Percentiles rank a stretch among this genome's conserved stretches.
These are phyloP conservation scores for Skeletonema grethae DNA, from an alignment of 108 stramenopile species.

Conservation along the genomic window DNA sequence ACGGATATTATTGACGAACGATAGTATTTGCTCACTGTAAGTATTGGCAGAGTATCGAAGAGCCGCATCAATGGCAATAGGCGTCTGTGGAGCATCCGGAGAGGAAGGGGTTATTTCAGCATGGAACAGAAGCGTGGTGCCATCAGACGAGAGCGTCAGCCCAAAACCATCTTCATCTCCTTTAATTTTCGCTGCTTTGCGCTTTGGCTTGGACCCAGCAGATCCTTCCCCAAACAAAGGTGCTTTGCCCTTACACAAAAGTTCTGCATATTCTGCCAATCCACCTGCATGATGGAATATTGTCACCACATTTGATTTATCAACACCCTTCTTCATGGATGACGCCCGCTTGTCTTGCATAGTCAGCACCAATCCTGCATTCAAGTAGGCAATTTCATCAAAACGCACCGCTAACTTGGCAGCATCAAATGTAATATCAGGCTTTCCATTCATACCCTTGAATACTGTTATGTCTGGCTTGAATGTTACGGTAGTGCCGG, in stretches of 20 bases:
- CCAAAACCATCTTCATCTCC: slow-evolving; percentile 26
- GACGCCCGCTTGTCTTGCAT: slow-evolving; percentile 74
- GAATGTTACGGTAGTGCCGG: slow-evolving; percentile 85
- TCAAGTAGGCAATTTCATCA: slow-evolving; percentile 89
- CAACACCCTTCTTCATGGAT: slow-evolving; percentile 31
- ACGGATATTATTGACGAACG: slow-evolving; percentile 94
- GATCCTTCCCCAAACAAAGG: slow-evolving; percentile 64
- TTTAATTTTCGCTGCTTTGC: slow-evolving; percentile 34
- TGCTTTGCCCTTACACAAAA: slow-evolving; percentile 79
- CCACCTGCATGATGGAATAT: slow-evolving; percentile 91
- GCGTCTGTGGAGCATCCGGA: slow-evolving; percentile 39
- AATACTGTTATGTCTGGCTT: slow-evolving; percentile 89
- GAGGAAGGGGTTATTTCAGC: slow-evolving; percentile 38
- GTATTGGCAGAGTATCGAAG: slow-evolving; percentile 89
- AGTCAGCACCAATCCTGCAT: slow-evolving; percentile 87
- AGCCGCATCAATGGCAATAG: slow-evolving; percentile 81
- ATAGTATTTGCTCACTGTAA: slow-evolving; percentile 89
- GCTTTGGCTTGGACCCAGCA: slow-evolving; percentile 13
- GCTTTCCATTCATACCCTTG: slow-evolving; percentile 85
- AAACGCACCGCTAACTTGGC: slow-evolving; percentile 74
- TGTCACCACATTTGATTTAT: slow-evolving; percentile 45
- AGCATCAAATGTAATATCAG: slow-evolving; percentile 78
- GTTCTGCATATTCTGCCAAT: slow-evolving; percentile 81
- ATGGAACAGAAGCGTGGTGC: slow-evolving; percentile 43
- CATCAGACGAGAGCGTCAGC: slow-evolving; percentile 34